phyloP scores from a whole-genome alignment of 352 stramenopile genomes.

The Phytophthora quininea region DNA sequence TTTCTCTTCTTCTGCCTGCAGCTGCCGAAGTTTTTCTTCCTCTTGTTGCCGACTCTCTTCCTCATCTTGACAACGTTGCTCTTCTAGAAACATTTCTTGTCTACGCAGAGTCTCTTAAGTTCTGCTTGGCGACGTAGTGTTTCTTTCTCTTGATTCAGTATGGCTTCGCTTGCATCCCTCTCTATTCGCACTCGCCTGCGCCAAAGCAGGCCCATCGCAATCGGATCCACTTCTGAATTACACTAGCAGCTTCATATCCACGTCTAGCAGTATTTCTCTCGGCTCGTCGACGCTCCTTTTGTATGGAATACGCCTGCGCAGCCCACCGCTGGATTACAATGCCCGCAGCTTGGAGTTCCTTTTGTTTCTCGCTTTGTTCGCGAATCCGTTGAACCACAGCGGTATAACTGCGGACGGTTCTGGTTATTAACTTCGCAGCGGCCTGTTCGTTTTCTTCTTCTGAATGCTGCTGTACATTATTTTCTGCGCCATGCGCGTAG shows the following conservation, averaged over 20 bases:
- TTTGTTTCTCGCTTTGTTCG: constrained; percentile 12
- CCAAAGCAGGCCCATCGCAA: constrained; percentile 31
- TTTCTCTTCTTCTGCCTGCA: constrained; percentile 9
- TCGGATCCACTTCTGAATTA: constrained; percentile 37
- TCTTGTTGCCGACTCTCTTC: constrained; percentile 7
- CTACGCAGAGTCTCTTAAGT: constrained; percentile 9
- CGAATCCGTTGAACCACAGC: constrained; percentile 6
- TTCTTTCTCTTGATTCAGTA: constrained; percentile 3
- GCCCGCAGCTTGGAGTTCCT: constrained; percentile 15
- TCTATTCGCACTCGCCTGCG: constrained; percentile 25
- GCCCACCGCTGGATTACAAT: constrained; percentile 54
- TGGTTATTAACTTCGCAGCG: constrained; percentile 43
- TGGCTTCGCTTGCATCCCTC: constrained; percentile 5
- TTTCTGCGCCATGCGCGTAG: neutral
- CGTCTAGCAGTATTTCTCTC: constrained; percentile 11
- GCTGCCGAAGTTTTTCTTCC: neutral
- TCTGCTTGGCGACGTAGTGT: constrained; percentile 13
- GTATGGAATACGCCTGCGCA: constrained; percentile 36
- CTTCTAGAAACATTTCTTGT: constrained; percentile 9
- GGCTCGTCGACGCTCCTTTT: constrained; percentile 9
- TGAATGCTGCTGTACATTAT: constrained; percentile 5
- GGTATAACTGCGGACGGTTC: constrained; percentile 25
- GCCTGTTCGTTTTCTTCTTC: constrained; percentile 14
- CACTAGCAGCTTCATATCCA: constrained; percentile 16
- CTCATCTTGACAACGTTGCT: constrained; percentile 4